Percentiles rank a stretch among this genome's conserved stretches.
Evolutionary conservation across 306 rosid species (phyloP).

Genomic region (Abrus precatorius): DNA sequence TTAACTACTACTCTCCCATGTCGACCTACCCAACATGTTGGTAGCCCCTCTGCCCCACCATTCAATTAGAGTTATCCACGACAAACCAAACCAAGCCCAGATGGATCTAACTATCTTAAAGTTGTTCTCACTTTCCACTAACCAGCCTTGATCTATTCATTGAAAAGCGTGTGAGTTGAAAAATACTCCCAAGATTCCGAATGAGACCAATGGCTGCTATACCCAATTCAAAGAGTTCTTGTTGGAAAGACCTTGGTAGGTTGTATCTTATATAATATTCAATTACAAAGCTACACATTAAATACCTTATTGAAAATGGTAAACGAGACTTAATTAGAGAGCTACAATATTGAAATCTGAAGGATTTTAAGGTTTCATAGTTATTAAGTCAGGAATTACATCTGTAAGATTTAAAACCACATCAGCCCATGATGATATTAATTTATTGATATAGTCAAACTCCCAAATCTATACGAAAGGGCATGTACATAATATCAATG

Average conservation of each 20-base stretch:
- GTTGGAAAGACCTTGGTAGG: neutral
- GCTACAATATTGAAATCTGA: neutral
- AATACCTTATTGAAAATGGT: neutral
- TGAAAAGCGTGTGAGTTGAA: too few relatives aligned
- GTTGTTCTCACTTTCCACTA: conserved; percentile 28
- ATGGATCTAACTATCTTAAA: neutral
- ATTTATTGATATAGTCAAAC: neutral
- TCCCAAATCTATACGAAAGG: conserved; percentile 21
- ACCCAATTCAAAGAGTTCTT: neutral
- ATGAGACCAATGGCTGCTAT: neutral
- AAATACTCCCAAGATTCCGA: neutral
- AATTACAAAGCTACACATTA: neutral
- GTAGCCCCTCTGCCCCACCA: conserved; percentile 32
- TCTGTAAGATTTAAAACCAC: neutral
- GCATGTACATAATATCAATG: conserved; percentile 20
- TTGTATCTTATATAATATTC: neutral
- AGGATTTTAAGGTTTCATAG: neutral
- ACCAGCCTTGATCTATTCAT: conserved; percentile 13
- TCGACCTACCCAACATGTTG: conserved; percentile 29
- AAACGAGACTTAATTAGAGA: neutral
- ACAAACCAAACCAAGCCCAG: neutral
- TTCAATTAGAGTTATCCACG: conserved; percentile 28
- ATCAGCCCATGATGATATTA: neutral
- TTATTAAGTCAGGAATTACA: neutral
- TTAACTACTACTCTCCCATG: neutral